These are phyloP conservation scores for Phytophthora uliginosa DNA, from an alignment of 352 stramenopile species.

Conservation along the genomic window DNA sequence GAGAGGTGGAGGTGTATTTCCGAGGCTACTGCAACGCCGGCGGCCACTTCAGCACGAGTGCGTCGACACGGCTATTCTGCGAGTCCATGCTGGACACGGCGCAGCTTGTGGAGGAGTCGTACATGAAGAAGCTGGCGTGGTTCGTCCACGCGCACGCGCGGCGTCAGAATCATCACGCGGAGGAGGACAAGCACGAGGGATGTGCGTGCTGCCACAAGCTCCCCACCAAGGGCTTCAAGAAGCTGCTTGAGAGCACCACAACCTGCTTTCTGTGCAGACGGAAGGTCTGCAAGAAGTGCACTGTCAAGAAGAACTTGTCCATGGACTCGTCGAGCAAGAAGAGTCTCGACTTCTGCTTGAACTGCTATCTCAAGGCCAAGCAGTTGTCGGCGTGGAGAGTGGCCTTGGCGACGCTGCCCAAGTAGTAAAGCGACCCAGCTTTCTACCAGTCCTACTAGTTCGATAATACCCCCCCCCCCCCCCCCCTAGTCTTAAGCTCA, in stretches of 20 bases:
- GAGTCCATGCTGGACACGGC: conserved; percentile 47
- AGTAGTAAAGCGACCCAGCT: not conserved
- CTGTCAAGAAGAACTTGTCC: conserved; percentile 53
- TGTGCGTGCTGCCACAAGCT: conserved; percentile 51
- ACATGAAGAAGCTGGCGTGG: conserved; percentile 79
- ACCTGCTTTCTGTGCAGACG: conserved; percentile 50
- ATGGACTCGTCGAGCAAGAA: conserved; percentile 53
- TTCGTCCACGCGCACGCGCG: conserved; percentile 50
- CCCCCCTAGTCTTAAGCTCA: conserved; percentile 21
- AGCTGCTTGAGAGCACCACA: conserved; percentile 43
- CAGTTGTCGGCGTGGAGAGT: conserved; percentile 55
- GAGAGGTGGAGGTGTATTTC: conserved; percentile 57
- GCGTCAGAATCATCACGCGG: conserved; percentile 13
- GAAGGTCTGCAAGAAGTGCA: conserved; percentile 62
- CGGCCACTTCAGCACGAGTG: conserved; percentile 32
- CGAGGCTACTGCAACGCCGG: conserved; percentile 52
- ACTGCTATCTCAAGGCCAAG: conserved; percentile 67
- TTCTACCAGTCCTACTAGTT: conserved; percentile 6
- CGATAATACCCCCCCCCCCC: conserved; percentile 4
- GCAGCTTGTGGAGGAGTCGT: conserved; percentile 62
- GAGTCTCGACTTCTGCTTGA: conserved; percentile 64
- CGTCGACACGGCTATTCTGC: conserved; percentile 42
- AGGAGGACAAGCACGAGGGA: conserved; percentile 25
- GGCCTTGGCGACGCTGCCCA: conserved; percentile 45
- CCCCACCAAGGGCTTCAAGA: conserved; percentile 44